These are phyloP conservation scores for Auriculariales sp. DNA, from an alignment of 768 basidiomycete species.

Conservation along the genomic window DNA sequence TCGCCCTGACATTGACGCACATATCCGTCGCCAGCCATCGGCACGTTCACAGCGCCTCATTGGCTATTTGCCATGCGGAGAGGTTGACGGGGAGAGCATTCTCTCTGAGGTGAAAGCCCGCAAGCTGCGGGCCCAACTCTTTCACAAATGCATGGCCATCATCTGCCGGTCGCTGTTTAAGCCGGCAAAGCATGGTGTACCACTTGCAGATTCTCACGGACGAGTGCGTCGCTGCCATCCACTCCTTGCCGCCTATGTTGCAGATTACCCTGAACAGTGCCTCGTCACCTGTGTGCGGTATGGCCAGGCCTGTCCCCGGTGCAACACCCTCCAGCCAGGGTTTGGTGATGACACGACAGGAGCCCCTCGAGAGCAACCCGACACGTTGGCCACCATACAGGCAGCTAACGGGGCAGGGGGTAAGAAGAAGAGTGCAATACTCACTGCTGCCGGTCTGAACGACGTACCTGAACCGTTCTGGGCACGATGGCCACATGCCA, in stretches of 20 bases:
- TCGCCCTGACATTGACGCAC: conserved; percentile 27
- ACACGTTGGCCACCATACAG: neutral
- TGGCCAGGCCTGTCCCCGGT: conserved; percentile 11
- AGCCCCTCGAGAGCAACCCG: neutral
- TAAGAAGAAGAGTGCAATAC: neutral
- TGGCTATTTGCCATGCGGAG: conserved; percentile 23
- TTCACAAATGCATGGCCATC: conserved; percentile 22
- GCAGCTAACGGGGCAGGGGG: neutral
- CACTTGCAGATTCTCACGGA: conserved; percentile 24
- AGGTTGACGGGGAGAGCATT: conserved; percentile 14
- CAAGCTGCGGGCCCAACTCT: conserved; percentile 11
- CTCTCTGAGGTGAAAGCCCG: neutral
- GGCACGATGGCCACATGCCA: conserved; percentile 15
- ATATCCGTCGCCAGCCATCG: conserved; percentile 22
- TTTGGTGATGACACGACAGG: conserved; percentile 3
- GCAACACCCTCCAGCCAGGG: conserved; percentile 3
- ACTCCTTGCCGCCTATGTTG: conserved; percentile 24
- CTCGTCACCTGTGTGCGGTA: conserved; percentile 17
- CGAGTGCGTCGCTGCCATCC: conserved; percentile 17
- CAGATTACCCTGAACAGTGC: conserved; percentile 32
- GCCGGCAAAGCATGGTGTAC: conserved; percentile 18
- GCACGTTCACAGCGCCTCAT: conserved; percentile 20
- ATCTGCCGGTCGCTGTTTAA: conserved; percentile 19
- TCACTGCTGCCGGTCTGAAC: neutral
- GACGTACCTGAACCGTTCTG: conserved; percentile 12